A percentile compares a stretch with the other conserved stretches of the same genome.
These are phyloP conservation scores for Cinchona pubescens DNA, from an alignment of 257 asterid species.

Conservation along the genomic window DNA sequence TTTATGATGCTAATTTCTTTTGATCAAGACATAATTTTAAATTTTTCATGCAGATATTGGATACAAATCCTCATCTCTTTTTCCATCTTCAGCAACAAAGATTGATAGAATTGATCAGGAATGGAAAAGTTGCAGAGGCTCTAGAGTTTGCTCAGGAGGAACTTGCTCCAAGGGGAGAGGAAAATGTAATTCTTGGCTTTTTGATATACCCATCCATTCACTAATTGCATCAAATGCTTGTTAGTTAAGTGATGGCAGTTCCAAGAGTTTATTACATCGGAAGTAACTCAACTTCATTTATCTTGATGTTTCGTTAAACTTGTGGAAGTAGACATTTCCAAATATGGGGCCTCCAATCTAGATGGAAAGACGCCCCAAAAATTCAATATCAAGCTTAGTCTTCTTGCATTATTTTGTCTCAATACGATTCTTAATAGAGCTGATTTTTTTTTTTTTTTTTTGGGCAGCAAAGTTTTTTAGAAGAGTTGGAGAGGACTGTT, in stretches of 20 bases:
- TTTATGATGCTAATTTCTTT: neutral
- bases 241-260: neutral
- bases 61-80: slow-evolving; percentile 73
- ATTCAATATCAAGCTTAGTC: neutral
- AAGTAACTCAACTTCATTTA: neutral
- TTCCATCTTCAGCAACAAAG: slow-evolving; percentile 93
- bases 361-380: neutral
- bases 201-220: neutral
- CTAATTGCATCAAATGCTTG: neutral
- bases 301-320: neutral
- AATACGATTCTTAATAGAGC: neutral
- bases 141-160: slow-evolving; percentile 90
- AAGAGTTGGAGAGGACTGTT: slow-evolving; percentile 82
- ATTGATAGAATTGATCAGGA: slow-evolving; percentile 73
- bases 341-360: neutral
- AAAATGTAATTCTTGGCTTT: slow-evolving; percentile 48
- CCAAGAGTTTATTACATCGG: neutral
- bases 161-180: slow-evolving; percentile 94
- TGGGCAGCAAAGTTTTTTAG: slow-evolving; percentile 65
- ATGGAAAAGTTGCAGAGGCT: slow-evolving; percentile 76
- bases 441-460: too few relatives aligned
- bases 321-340: neutral
- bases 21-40: neutral
- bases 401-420: neutral
- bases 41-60: slow-evolving; percentile 65